These are phyloP conservation scores for Pythium myriotylum DNA, from an alignment of 352 stramenopile genomes.

Conservation along the genomic window DNA sequence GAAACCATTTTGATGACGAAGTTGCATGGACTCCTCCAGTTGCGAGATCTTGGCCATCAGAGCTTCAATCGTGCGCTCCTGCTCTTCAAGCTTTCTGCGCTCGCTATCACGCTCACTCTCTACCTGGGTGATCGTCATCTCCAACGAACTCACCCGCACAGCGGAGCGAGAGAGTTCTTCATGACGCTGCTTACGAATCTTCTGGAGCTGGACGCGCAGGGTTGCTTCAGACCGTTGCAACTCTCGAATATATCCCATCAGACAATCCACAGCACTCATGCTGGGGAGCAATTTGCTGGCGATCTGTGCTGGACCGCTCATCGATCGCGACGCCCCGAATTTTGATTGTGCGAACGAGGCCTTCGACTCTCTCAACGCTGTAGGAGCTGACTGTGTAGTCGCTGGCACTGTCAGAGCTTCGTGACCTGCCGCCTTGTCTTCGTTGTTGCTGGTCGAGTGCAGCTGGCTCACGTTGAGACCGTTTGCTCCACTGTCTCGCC, in stretches of 20 bases:
- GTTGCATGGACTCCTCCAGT: constrained; percentile 6
- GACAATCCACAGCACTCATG: constrained; percentile 55
- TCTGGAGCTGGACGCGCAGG: constrained; percentile 61
- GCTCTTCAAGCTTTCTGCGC: constrained; percentile 19
- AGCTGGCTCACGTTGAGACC: not conserved
- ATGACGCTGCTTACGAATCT: constrained; percentile 51
- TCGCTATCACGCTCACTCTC: constrained; percentile 28
- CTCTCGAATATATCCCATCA: constrained; percentile 81
- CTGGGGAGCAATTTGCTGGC: constrained; percentile 63
- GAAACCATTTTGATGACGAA: too few species aligned
- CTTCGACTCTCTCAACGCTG: constrained; percentile 33
- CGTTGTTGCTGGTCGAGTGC: not conserved
- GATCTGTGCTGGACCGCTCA: constrained; percentile 27
- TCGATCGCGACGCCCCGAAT: constrained; percentile 22
- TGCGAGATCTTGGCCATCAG: constrained; percentile 35
- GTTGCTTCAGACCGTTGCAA: constrained; percentile 67
- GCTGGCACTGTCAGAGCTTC: not conserved
- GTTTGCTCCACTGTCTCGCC: constrained; percentile 10
- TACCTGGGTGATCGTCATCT: constrained; percentile 38
- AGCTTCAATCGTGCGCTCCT: constrained; percentile 34
- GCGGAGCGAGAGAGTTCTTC: constrained; percentile 51
- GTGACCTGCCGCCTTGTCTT: not conserved
- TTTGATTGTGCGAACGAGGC: constrained; percentile 36
- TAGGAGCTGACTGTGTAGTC: not conserved
- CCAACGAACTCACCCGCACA: constrained; percentile 44